A percentile compares a stretch with the other conserved stretches of the same genome.
Evolutionary conservation across 1,284 basidiomycete genomes (phyloP).

Genomic region (Singerocomus rubriflavus): DNA sequence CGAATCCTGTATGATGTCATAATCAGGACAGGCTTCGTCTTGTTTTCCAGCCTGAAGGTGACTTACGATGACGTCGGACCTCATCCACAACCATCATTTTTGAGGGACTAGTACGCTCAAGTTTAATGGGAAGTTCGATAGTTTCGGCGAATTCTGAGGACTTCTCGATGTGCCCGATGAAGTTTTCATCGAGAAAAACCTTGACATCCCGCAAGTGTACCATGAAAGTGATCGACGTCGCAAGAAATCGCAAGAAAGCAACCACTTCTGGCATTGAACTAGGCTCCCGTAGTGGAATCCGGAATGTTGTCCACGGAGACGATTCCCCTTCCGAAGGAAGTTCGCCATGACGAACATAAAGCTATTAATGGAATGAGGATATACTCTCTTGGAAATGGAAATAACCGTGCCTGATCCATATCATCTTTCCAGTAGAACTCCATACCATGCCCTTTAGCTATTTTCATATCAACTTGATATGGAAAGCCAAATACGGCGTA

Average conservation of each 20-base stretch:
- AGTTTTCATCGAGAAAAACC: constrained; percentile 73
- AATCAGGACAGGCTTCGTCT: too few relatives aligned
- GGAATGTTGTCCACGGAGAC: constrained; percentile 76
- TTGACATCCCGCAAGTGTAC: constrained; percentile 70
- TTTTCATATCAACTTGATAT: too few relatives aligned
- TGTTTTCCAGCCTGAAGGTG: neutral
- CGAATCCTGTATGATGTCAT: too few relatives aligned
- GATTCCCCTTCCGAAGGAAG: constrained; percentile 35
- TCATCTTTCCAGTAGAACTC: constrained; percentile 91
- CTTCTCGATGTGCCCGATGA: constrained; percentile 73
- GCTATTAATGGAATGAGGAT: neutral
- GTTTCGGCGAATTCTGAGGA: constrained; percentile 39
- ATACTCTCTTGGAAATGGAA: too few relatives aligned
- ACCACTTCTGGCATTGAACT: constrained; percentile 76
- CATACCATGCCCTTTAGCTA: constrained; percentile 69
- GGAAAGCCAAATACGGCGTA: neutral
- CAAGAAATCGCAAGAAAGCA: constrained; percentile 85
- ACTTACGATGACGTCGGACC: constrained; percentile 23
- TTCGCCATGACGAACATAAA: constrained; percentile 54
- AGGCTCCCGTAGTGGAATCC: constrained; percentile 83
- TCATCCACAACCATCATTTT: constrained; percentile 24
- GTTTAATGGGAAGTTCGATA: constrained; percentile 45
- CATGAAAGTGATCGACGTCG: constrained; percentile 94
- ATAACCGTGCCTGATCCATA: constrained; percentile 50
- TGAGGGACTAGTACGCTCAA: constrained; percentile 18